These are phyloP conservation scores for Kingdonia uniflora DNA, from an alignment of 164 flowering plant species.

Conservation along the genomic window DNA sequence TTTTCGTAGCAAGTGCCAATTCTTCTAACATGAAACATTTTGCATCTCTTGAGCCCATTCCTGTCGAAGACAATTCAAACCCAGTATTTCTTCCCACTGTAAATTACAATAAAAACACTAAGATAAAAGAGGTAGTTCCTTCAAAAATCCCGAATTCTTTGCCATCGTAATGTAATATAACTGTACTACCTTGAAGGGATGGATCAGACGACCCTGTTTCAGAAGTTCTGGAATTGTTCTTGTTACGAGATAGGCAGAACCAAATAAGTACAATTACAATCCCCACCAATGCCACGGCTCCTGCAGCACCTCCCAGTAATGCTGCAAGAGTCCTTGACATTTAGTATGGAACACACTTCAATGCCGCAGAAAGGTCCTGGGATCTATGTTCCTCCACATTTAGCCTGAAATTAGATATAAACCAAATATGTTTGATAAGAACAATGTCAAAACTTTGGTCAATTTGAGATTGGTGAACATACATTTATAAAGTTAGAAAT, in stretches of 20 bases:
- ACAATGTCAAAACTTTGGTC: not conserved
- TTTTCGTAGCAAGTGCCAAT: slow-evolving; percentile 59
- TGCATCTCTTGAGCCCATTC: slow-evolving; percentile 37
- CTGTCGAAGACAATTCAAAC: slow-evolving; percentile 38
- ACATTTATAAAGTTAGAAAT: not conserved
- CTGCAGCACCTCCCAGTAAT: slow-evolving; percentile 90
- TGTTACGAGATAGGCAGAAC: slow-evolving; percentile 42
- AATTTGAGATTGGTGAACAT: too few relatives aligned
- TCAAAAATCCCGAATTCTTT: not conserved
- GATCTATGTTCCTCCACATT: slow-evolving; percentile 21
- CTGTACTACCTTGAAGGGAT: slow-evolving; percentile 49
- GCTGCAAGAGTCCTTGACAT: slow-evolving; percentile 94
- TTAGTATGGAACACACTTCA: slow-evolving; percentile 45
- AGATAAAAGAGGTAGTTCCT: not conserved
- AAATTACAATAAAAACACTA: slow-evolving; percentile 8
- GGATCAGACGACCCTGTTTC: slow-evolving; percentile 88
- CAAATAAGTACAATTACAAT: slow-evolving; percentile 41
- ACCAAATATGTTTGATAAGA: slow-evolving; percentile 6
- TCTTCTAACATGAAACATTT: slow-evolving; percentile 61
- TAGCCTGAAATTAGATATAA: slow-evolving; percentile 25
- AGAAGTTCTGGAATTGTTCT: slow-evolving; percentile 59
- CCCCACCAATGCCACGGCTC: slow-evolving; percentile 76
- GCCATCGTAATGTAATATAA: not conserved
- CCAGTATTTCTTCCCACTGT: slow-evolving; percentile 47
- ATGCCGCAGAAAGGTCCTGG: slow-evolving; percentile 15